These are phyloP conservation scores for Venturia aucupariae DNA, from an alignment of 2,329 filamentous ascomycete genomes.

Conservation along the genomic window DNA sequence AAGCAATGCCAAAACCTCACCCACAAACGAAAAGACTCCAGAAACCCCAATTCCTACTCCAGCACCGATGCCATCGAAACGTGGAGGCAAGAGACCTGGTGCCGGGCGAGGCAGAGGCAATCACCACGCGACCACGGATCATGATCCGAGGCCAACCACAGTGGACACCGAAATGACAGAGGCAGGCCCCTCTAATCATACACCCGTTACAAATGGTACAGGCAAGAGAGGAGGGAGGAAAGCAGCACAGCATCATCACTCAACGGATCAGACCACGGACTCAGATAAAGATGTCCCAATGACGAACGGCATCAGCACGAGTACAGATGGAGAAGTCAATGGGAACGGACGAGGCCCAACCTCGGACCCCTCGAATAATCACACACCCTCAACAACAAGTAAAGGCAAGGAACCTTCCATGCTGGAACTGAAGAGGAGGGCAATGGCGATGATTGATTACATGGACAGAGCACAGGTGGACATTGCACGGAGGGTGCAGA, in stretches of 20 bases:
- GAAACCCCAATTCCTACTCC: background rate
- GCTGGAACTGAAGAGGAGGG: conserved; percentile 14
- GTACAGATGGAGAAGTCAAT: background rate
- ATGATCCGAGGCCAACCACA: background rate
- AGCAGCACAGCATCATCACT: background rate
- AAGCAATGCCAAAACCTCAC: conserved; percentile 2
- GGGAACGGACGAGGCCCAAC: background rate
- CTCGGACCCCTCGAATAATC: conserved; percentile 6
- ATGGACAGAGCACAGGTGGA: conserved; percentile 17
- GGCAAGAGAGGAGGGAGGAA: conserved; percentile 5
- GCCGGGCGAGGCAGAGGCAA: conserved; percentile 8
- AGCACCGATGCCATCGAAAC: conserved; percentile 8
- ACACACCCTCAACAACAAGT: background rate
- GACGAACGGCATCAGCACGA: background rate
- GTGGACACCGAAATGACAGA: background rate
- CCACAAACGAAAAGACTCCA: background rate
- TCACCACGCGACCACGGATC: background rate
- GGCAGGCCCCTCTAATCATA: background rate
- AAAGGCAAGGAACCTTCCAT: conserved; percentile 12
- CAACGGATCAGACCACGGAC: conserved; percentile 1
- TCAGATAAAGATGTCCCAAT: conserved; percentile 1
- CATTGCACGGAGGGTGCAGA: conserved; percentile 16
- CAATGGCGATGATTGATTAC: conserved; percentile 14
- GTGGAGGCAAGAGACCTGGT: conserved; percentile 9
- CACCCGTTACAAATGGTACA: background rate